Evolutionary conservation across 176 grass and related monocot species (phyloP), one percentile per base, ranked within the genome.

Genomic region (Rhynchospora pubera): DNA sequence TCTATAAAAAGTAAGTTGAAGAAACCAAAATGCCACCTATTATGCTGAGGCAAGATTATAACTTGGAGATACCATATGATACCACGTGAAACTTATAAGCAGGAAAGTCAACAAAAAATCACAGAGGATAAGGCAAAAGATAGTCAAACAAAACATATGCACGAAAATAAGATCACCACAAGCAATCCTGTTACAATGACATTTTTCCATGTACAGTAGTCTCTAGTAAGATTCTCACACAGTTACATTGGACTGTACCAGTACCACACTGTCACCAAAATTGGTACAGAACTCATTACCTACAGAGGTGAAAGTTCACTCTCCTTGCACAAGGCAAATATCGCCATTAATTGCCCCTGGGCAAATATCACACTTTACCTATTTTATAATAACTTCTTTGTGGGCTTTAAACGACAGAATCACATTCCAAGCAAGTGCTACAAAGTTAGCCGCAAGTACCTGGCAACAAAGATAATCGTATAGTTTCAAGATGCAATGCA

Each of bases 371-470:
- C 73, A 58, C 30, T 51, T 74, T 90, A 88, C 83, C 88, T 97
- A 93, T 88, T 93, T 85, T 6, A 79, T 18, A 77, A 88, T 46
- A 64, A 97, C 81, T 79, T 91, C 87, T 85, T 91, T 94, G 66
- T 94, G 92, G 80, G 93, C 88, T 87, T 91, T 93, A 91, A 91
- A 97, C 51, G 91, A 97, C 23, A 97, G 83, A 76, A 97, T 93
- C 58, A 93, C 93, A 65, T 93, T 97, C 91, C 91, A 97, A 23
- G 83, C 91, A 64, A 97, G 91, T 58, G 91, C 85, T 71, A 93
- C 85, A 93, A 91, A 81, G 84, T 91, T 93, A 34, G 93, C 93
- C 65, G 77, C 93, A 77, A 97, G 89, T 85, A 93, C 91, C 91
- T 91, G 87, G 13, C 23, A 76, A 55, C 30, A 76, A 30, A 76